Evolutionary conservation across 495 filamentous ascomycete species (phyloP), one percentile per base, ranked within the genome.

Genomic region (Penicillium herquei): DNA sequence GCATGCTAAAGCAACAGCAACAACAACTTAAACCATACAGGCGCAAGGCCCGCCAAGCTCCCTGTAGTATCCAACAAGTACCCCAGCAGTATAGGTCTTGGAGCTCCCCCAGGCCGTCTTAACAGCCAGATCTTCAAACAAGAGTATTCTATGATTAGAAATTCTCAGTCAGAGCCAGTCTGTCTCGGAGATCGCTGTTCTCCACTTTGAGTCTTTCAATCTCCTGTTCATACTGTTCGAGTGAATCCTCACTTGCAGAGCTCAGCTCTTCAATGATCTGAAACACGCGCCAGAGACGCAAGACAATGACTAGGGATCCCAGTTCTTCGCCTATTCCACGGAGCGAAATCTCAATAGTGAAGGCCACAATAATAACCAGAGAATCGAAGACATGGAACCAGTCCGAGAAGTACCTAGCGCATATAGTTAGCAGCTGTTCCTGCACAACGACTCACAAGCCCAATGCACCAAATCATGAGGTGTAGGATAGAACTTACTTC

Each of bases 271-370:
- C 83, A 13, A 84, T 74, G 49, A 87, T 86, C 71, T 88, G 85
- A 60, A 87, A 81, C 34, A 90, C 77, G 26, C 87, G 78, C 83
- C 85, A 87, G 1, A 90, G 71, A 49, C 86, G 78, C 49, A 89
- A 66, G 3, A 86, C 70, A 43, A 89, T 76, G 32, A 88, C 76
- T 2, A 88, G 70, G 3, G 81, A 84, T 5, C 78, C 84, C 6
- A 87, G 76, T 65, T 87, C 81, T 65, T 84, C 81, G 5, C 79
- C 66, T 3, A 82, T 66, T 45, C 84, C 84, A 48, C 77, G 78
- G 40, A 84, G 71, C 0, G 80, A 50, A 26, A 87, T 68, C 56
- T 86, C 84, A 51, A 86, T 67, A 34, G 81, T 63, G 59, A 89
- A 87, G 44, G 80, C 80, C 3, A 73, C 74, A 1, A 87, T 50